Evolutionary conservation across 768 basidiomycete species (phyloP).

Genomic region (Megacollybia marginata): DNA sequence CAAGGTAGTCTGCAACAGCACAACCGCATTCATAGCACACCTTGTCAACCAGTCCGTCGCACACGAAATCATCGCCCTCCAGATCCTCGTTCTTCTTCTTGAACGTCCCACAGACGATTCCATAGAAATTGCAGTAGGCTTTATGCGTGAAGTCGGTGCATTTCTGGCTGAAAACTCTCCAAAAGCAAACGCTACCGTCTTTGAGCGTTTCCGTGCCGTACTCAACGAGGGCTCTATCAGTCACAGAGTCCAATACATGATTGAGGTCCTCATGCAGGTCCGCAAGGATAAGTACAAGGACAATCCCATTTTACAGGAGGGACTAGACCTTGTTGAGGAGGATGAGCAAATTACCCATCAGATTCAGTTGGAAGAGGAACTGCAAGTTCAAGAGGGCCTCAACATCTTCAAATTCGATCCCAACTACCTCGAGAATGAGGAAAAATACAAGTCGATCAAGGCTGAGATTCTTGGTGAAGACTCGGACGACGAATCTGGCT

Average conservation of each 20-base stretch:
- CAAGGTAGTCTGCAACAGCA: constrained; percentile 94
- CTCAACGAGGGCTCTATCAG: constrained; percentile 93
- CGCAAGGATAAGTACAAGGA: constrained; percentile 99
- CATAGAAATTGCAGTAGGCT: constrained; percentile 96
- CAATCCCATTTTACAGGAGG: constrained; percentile 91
- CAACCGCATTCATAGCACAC: constrained; percentile 86
- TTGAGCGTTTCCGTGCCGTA: constrained; percentile 94
- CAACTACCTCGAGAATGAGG: constrained; percentile 84
- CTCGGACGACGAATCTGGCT: constrained; percentile 65
- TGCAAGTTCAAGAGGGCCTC: constrained; percentile 89
- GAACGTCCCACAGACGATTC: constrained; percentile 96
- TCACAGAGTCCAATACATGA: constrained; percentile 98
- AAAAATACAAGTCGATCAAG: constrained; percentile 89
- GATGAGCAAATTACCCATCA: constrained; percentile 97
- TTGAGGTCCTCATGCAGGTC: constrained; percentile 98
- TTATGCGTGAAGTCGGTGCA: constrained; percentile 95
- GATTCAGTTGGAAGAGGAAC: constrained; percentile 85
- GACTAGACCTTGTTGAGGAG: constrained; percentile 93
- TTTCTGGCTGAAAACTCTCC: constrained; percentile 91
- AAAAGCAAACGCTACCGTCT: constrained; percentile 91
- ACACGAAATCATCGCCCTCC: constrained; percentile 88
- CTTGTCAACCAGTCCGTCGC: constrained; percentile 92
- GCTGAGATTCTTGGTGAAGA: constrained; percentile 89
- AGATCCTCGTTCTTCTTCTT: constrained; percentile 92
- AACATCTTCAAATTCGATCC: constrained; percentile 96